phyloP scores from a whole-genome alignment of 176 grass and related monocot species.

The Urochloa ruziziensis region DNA sequence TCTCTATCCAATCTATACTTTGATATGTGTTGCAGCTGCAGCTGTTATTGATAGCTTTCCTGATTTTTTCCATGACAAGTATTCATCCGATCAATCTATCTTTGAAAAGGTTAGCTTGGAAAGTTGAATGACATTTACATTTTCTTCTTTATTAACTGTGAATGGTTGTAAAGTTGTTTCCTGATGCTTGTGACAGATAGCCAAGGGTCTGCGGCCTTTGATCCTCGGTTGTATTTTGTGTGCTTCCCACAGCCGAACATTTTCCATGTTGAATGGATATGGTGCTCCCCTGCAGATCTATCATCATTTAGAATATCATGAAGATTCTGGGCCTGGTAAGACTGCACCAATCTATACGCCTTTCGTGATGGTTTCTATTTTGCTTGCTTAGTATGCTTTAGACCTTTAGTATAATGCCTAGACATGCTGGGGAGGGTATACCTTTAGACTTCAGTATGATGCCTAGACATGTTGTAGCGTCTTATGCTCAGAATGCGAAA shows the following conservation, averaged over 20 bases:
- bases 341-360: neutral
- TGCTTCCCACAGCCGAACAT: constrained; percentile 93
- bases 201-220: constrained; percentile 83
- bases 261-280: constrained; percentile 97
- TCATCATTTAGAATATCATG: constrained; percentile 86
- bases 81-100: constrained; percentile 66
- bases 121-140: neutral
- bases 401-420: neutral
- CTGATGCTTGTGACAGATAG: constrained; percentile 62
- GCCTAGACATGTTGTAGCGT: neutral
- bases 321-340: constrained; percentile 80
- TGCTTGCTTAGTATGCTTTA: neutral
- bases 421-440: neutral
- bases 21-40: constrained; percentile 89
- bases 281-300: constrained; percentile 93
- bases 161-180: constrained; percentile 25
- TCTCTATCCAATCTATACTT: constrained; percentile 97
- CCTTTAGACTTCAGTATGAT: neutral
- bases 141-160: neutral
- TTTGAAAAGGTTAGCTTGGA: constrained; percentile 55
- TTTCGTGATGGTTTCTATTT: neutral
- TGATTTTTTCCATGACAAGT: constrained; percentile 89
- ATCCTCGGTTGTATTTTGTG: constrained; percentile 90
- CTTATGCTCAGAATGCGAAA: neutral
- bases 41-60: constrained; percentile 87